Evolutionary conservation across 2,329 filamentous ascomycete species (phyloP).

Genomic region (Aureobasidium sp.): DNA sequence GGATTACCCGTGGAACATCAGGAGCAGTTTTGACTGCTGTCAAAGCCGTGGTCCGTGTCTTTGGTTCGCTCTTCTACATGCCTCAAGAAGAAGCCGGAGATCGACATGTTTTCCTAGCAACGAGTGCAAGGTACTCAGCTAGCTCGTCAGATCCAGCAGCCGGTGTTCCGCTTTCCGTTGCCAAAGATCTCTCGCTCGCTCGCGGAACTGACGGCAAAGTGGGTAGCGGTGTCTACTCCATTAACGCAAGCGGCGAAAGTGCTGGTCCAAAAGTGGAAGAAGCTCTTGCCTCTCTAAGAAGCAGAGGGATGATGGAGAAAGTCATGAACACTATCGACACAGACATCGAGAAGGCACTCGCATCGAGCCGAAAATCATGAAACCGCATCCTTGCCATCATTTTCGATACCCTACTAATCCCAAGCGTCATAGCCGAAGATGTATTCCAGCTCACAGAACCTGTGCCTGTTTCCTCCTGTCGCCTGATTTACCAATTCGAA

Average conservation of each 20-base stretch:
- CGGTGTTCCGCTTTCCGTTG: slow-evolving; percentile 18
- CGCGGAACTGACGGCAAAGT: slow-evolving; percentile 23
- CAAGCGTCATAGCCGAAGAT: slow-evolving; percentile 64
- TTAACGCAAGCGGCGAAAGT: slow-evolving; percentile 24
- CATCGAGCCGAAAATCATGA: neutral
- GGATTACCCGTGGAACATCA: slow-evolving; percentile 19
- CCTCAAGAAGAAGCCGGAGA: slow-evolving; percentile 27
- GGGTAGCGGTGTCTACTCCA: slow-evolving; percentile 30
- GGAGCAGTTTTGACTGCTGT: slow-evolving; percentile 14
- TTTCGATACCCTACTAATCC: too few species aligned
- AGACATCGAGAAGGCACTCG: slow-evolving; percentile 19
- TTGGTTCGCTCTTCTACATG: slow-evolving; percentile 21
- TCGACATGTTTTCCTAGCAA: slow-evolving; percentile 29
- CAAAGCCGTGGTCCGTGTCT: slow-evolving; percentile 13
- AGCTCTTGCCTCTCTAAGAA: slow-evolving; percentile 23
- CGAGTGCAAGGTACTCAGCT: slow-evolving; percentile 27
- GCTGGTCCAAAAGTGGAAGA: slow-evolving; percentile 21
- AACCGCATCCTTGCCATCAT: too few species aligned
- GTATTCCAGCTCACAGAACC: slow-evolving; percentile 79
- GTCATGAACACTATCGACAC: slow-evolving; percentile 23
- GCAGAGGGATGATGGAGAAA: slow-evolving; percentile 27
- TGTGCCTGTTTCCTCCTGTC: slow-evolving; percentile 55
- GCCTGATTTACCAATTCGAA: slow-evolving; percentile 55
- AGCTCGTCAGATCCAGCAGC: slow-evolving; percentile 13
- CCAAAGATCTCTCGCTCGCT: slow-evolving; percentile 2